Conservation (phyloP, 257 asterid species). For the Capsicum baccatum region DNA sequence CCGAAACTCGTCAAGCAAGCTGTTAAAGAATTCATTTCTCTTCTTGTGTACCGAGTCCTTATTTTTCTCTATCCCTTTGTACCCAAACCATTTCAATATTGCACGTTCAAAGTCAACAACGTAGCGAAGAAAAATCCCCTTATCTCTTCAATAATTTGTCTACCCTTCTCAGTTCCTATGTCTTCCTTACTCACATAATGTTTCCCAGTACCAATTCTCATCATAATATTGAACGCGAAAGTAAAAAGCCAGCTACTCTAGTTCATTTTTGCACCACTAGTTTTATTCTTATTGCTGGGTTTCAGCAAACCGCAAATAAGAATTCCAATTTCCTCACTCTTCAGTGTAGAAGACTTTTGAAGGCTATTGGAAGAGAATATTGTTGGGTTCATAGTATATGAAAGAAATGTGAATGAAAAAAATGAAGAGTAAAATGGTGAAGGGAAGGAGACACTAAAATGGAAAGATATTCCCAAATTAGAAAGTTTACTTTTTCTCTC, state of each 20-base stretch:
- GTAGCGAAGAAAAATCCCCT: conserved; percentile 36
- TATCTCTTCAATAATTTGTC: conserved; percentile 34
- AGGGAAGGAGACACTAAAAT: too few species aligned
- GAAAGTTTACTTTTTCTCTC: too few species aligned
- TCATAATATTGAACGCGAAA: conserved; percentile 44
- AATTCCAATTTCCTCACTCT: conserved; percentile 43
- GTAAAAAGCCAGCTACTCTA: conserved; percentile 41
- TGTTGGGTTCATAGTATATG: conserved; percentile 28
- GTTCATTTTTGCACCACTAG: conserved; percentile 38
- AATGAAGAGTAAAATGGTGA: too few species aligned
- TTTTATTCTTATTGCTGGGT: not conserved
- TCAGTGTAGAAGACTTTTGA: conserved; percentile 39
- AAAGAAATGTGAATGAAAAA: too few species aligned
- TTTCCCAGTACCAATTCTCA: conserved; percentile 50
- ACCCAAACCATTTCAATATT: conserved; percentile 59
- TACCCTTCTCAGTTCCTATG: conserved; percentile 41
- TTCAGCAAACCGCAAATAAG: conserved; percentile 34
- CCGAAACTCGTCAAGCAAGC: conserved; percentile 27
- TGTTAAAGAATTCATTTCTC: conserved; percentile 49
- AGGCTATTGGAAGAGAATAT: conserved; percentile 47
- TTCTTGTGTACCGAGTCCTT: conserved; percentile 32
- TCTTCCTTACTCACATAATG: conserved; percentile 45
- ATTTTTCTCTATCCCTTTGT: conserved; percentile 52
- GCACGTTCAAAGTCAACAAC: conserved; percentile 35
- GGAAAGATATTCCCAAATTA: too few species aligned